Conservation (phyloP, 129 eudicot species). For the Flaveria sonorensis region DNA sequence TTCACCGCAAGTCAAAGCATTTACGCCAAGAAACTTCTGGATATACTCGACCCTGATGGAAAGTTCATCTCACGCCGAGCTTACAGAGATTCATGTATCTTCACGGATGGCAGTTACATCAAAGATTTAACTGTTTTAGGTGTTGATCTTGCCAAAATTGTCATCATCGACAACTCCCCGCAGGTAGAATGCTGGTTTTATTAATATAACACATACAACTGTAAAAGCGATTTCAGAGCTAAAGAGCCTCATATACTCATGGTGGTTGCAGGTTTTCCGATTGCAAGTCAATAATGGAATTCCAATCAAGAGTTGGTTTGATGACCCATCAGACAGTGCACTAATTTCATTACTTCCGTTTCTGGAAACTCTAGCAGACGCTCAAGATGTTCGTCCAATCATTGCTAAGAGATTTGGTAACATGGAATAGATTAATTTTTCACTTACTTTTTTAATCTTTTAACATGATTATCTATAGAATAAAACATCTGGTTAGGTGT, state of each 20-base stretch:
- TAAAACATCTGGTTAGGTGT: slow-evolving; percentile 41
- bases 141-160: slow-evolving; percentile 91
- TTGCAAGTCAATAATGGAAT: slow-evolving; percentile 97
- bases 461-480: slow-evolving; percentile 46
- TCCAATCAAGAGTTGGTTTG: slow-evolving; percentile 99
- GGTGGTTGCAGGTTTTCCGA: slow-evolving; percentile 80
- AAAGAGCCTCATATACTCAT: slow-evolving; percentile 13
- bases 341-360: slow-evolving; percentile 83
- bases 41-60: slow-evolving; percentile 87
- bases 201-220: not conserved
- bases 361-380: slow-evolving; percentile 79
- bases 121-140: slow-evolving; percentile 96
- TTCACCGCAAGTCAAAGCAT: slow-evolving; percentile 98
- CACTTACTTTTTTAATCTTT: slow-evolving; percentile 37
- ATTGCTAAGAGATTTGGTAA: slow-evolving; percentile 97
- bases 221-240: not conserved
- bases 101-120: slow-evolving; percentile 76
- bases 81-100: slow-evolving; percentile 89
- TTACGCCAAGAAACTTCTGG: slow-evolving; percentile 87
- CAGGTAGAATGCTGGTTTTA: slow-evolving; percentile 50
- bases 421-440: slow-evolving; percentile 71
- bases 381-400: slow-evolving; percentile 95
- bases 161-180: slow-evolving; percentile 88
- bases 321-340: slow-evolving; percentile 87
- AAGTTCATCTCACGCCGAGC: slow-evolving; percentile 79